Percentiles rank a stretch among this genome's conserved stretches.
These are phyloP conservation scores for Arachnomyces sp. DNA, from an alignment of 2,329 filamentous ascomycete species.

Conservation along the genomic window DNA sequence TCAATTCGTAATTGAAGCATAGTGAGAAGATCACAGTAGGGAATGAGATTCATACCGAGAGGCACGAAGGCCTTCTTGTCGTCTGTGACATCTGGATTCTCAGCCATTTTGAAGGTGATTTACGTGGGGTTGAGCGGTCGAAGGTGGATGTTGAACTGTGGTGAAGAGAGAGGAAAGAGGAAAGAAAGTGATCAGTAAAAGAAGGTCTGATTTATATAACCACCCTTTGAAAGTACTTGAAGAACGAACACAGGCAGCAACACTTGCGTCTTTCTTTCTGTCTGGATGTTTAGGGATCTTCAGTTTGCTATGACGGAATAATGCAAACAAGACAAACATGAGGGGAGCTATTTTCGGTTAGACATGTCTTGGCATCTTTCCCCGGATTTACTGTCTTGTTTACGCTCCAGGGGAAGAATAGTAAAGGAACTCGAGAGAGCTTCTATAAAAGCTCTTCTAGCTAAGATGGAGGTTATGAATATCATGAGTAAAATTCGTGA, in stretches of 20 bases:
- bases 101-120: slow-evolving; percentile 22
- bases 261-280: background rate
- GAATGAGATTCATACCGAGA: slow-evolving; percentile 28
- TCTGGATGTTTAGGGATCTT: background rate
- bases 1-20: background rate
- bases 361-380: background rate
- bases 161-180: background rate
- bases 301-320: slow-evolving; percentile 3
- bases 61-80: slow-evolving; percentile 44
- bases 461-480: background rate
- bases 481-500: too few species aligned
- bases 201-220: background rate
- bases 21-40: background rate
- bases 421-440: too few species aligned
- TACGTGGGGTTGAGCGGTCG: background rate
- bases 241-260: background rate
- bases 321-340: slow-evolving; percentile 14
- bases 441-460: too few species aligned
- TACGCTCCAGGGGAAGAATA: background rate
- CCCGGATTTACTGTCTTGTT: too few species aligned
- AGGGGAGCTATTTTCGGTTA: slow-evolving; percentile 1
- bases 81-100: slow-evolving; percentile 28
- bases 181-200: too few species aligned
- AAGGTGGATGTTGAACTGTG: background rate
- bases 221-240: background rate